Base-by-base conservation (phyloP, 495 filamentous ascomycete species). In the Penicillium salamii region DNA sequence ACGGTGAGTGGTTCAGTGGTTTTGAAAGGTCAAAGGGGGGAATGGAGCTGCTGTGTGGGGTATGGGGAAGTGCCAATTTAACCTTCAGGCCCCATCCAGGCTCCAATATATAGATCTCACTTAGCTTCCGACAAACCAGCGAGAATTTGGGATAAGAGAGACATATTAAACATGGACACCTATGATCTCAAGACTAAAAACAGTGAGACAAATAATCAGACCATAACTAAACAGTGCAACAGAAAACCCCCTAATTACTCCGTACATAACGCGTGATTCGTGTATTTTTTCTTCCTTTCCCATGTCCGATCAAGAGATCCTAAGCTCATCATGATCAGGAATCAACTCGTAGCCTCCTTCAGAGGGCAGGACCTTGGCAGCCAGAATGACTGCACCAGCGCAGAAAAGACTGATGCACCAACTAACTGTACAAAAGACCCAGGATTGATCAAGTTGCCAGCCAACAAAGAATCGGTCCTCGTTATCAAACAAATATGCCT, bases 261-360 rank as follows among this genome's bases (percentile, higher is more conserved):
- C n/a, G n/a, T n/a, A n/a, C n/a, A n/a, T n/a, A 18, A 32, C 17
- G 23, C 46, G 35, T 40, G 36, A 24, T 21, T 15, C 39, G n/a
- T n/a, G 14, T 18, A 18, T 32, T n/a, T 3, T 3, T 31, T 34
- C 8, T 26, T 32, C 1, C 13, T 14, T 12, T 21, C 23, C 15
- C 36, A 12, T 23, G 5, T 9, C 37, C 15, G 18, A 59, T 39
- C 38, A 54, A 19, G 21, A 31, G 32, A 52, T 46, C 13, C 46
- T 45, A 3, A 61, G 29, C 20, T 37, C 29, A 48, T 64, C 61
- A 46, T 71, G 59, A 47, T 75, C 70, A 13, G 81, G 84, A 52
- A 87, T 85, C 21, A 88, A 72, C 65, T 93, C 88, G 69, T 97
- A 96, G 8, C 88, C 90, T 47, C 86, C 90, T 65, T 96, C 91